Evolutionary conservation across 805 yeast genomes (phyloP).

Genomic region (Wickerhamiella australiensis): DNA sequence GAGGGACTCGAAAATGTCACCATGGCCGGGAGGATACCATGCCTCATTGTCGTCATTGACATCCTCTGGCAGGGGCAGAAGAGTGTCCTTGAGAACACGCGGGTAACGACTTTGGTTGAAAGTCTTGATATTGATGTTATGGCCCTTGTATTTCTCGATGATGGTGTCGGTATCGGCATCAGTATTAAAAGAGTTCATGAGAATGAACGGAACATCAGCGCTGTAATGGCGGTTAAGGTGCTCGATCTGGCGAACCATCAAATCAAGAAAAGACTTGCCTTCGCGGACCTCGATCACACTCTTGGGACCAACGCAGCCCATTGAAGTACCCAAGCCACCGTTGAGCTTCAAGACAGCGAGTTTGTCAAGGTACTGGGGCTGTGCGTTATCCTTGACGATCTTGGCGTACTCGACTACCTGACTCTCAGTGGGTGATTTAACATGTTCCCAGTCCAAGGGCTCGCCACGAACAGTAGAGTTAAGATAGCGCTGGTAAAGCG

Average conservation of each 20-base stretch:
- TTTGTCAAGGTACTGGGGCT: conserved; percentile 46
- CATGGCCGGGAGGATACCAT: conserved; percentile 99
- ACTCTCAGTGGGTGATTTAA: conserved; percentile 76
- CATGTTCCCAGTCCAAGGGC: conserved; percentile 87
- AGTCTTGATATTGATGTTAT: conserved; percentile 85
- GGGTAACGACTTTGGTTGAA: conserved; percentile 98
- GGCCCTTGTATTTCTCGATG: conserved; percentile 93
- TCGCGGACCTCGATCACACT: conserved; percentile 97
- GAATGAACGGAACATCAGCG: conserved; percentile 86
- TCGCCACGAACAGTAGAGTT: conserved; percentile 78
- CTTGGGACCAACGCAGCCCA: conserved; percentile 99
- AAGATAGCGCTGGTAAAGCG: conserved; percentile 83
- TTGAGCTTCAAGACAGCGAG: conserved; percentile 91
- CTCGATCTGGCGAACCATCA: conserved; percentile 93
- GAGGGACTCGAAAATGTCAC: conserved; percentile 87
- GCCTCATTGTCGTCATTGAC: conserved; percentile 63
- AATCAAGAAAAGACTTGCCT: conserved; percentile 91
- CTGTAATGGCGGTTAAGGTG: conserved; percentile 81
- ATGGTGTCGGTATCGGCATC: conserved; percentile 90
- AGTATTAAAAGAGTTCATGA: conserved; percentile 98
- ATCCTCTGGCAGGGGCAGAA: conserved; percentile 81
- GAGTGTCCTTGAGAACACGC: conserved; percentile 87
- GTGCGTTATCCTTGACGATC: conserved; percentile 33
- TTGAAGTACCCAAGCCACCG: conserved; percentile 97
- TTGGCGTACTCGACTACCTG: conserved; percentile 74